Evolutionary conservation across 179 eudicot species (phyloP), one percentile per base, ranked within the genome.

Genomic region (Beta corolliflora): DNA sequence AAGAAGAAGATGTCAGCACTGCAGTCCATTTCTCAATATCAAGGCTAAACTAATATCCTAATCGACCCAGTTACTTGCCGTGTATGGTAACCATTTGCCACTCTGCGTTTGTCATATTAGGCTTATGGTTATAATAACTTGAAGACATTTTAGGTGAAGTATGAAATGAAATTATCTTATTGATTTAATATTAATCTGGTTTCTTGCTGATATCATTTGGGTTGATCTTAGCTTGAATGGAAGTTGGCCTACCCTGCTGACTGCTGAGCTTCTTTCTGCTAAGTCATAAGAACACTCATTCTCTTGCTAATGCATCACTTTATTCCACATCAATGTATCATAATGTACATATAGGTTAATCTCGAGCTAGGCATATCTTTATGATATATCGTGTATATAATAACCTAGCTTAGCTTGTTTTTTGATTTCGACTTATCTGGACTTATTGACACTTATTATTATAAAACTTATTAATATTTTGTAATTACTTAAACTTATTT

Each of bases 241-340:
- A 60, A 60, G 23, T 60, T 60, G 69, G 69, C 69, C 69, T 65
- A 65, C 44, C 18, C 53, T 48, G 53, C 53, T 48, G 53, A 48
- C 44, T 29, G 69, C 60, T 71, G 29, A 29, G 16, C 79, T 64
- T 80, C 15, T 73, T 80, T 73, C 29, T 64, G 55, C 16, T 80
- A 12, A 67, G 73, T 78, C 48, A 64, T 70, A 31, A 13, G 45
- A 29, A 12, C 46, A 78, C 50, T 16, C 21, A 44, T 61, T 19
- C 55, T 60, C 29, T 54, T 7, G 61, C 61, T 73, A 21, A 25
- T 66, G 5, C 7, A 13, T 23, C 21, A 44, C 54, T 48, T 73
- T 14, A 61, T 63, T 45, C 21, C 31, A 53, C 53, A 56, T 64
- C 14, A 13, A 13, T 48, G 5, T 9, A 52, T 23, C 70, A 3